phyloP scores from a whole-genome alignment of 176 grass and related monocot genomes.

The Hyparrhenia diplandra region DNA sequence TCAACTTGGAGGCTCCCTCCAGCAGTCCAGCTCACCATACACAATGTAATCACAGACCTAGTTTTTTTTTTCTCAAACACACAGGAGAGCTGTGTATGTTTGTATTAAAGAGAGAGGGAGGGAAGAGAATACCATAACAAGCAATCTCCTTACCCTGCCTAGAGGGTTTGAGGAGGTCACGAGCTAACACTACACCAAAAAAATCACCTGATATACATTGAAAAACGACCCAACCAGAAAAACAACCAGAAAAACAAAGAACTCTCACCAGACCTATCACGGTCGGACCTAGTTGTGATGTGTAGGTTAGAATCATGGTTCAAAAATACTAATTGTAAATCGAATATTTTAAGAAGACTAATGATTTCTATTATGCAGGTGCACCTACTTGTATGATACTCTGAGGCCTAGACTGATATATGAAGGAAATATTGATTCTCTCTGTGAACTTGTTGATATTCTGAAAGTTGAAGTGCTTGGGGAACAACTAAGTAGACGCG shows the following conservation, averaged over 20 bases:
- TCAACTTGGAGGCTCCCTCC: not conserved
- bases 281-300: not conserved
- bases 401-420: slow-evolving; percentile 93
- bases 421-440: slow-evolving; percentile 86
- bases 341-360: not conserved
- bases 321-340: slow-evolving; percentile 1
- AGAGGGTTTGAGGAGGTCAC: not conserved
- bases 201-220: not conserved
- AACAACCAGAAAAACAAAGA: not conserved
- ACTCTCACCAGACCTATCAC: not conserved
- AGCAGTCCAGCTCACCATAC: not conserved
- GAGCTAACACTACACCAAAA: not conserved
- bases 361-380: slow-evolving; percentile 48
- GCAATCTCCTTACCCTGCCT: not conserved
- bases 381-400: slow-evolving; percentile 93
- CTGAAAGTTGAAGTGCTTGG: slow-evolving; percentile 94
- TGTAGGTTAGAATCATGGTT: not conserved
- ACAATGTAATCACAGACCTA: not conserved
- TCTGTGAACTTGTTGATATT: slow-evolving; percentile 92
- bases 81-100: not conserved
- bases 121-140: not conserved
- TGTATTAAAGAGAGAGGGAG: not conserved
- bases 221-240: not conserved
- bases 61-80: not conserved
- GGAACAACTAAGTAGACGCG: slow-evolving; percentile 70